Base-by-base conservation (phyloP, 768 basidiomycete species). In the Panaeolus papilionaceus region DNA sequence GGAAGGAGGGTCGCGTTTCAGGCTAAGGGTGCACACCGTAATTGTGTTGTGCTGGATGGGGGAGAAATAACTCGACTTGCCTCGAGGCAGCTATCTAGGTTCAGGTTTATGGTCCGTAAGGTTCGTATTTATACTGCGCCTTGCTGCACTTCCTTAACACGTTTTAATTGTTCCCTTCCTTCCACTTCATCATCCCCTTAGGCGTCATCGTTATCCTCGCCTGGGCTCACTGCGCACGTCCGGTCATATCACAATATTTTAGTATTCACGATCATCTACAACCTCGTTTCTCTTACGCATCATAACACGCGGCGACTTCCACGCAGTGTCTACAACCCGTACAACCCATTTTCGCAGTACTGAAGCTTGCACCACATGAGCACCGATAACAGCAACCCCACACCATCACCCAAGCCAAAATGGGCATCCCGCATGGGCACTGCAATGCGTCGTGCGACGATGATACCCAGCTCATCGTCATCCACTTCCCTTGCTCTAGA, bases 391-490 rank as follows among this genome's bases (percentile, higher is more conserved):
- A 77, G 75, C 65, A 77, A 72, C 69, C 73, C 78, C 70, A 42
- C 68, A 68, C 37, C 68, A 66, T 58, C 69, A 4, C 54, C 54
- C 4, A 28, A 37, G 71, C 84, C 79, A 72, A 81, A 85, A 73
- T 89, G 90, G 77, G 78, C 82, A 20, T 68, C 74, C 40, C 88
- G 90, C 62, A 84, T 91, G 80, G 87, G 87, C 63, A 83, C 81
- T 61, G 85, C 81, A 62, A 81, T 90, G 74, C 85, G 89, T 9
- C 87, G 89, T 62, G 84, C 89, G 3, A 90, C 90, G n/a, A 84
- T 58, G 54, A 28, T 58, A 4, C 28, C 54, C 11, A 5, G 28
- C 3, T 58, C 54, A 3, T 58, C 54, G 4, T 58, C 54, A 4
- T 58, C 54, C 3, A 58, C 26, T 16, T 58, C 54, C 16, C 28